Percentiles rank a stretch among this genome's conserved stretches.
Evolutionary conservation across 345 rosid genomes (phyloP).

Genomic region (Eucalyptus sp.): DNA sequence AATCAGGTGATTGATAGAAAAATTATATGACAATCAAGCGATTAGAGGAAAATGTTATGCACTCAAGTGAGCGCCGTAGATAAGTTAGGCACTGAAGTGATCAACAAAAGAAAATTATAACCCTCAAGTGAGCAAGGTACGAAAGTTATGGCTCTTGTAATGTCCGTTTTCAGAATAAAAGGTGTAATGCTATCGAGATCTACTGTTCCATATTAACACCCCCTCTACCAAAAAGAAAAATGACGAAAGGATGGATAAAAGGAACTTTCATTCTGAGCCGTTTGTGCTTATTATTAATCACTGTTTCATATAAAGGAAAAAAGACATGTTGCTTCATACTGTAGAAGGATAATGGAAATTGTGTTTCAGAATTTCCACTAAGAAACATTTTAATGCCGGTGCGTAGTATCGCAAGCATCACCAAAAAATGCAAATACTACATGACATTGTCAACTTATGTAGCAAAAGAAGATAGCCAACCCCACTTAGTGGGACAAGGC

Average conservation of each 20-base stretch:
- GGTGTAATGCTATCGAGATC: neutral
- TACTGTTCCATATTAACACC: too few species aligned
- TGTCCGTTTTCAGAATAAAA: accelerated
- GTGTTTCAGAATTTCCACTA: neutral
- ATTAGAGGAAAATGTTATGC: too few species aligned
- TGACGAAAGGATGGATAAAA: neutral
- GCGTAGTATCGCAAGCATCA: neutral
- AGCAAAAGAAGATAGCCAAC: neutral
- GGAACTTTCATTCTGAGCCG: neutral
- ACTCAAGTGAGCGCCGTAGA: too few species aligned
- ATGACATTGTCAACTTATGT: neutral
- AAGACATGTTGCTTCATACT: neutral
- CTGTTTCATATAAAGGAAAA: neutral
- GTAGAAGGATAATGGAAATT: neutral
- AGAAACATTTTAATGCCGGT: neutral
- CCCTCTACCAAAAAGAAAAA: neutral
- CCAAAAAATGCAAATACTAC: neutral
- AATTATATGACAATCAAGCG: too few species aligned
- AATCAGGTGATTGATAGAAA: too few species aligned
- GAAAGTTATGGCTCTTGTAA: neutral
- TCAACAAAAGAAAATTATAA: too few species aligned
- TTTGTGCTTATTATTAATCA: neutral
- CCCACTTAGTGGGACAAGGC: neutral
- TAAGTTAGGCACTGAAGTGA: too few species aligned
- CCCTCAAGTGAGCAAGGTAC: too few species aligned